Evolutionary conservation across 2,329 filamentous ascomycete species (phyloP).

Genomic region (Fonsecaea erecta): DNA sequence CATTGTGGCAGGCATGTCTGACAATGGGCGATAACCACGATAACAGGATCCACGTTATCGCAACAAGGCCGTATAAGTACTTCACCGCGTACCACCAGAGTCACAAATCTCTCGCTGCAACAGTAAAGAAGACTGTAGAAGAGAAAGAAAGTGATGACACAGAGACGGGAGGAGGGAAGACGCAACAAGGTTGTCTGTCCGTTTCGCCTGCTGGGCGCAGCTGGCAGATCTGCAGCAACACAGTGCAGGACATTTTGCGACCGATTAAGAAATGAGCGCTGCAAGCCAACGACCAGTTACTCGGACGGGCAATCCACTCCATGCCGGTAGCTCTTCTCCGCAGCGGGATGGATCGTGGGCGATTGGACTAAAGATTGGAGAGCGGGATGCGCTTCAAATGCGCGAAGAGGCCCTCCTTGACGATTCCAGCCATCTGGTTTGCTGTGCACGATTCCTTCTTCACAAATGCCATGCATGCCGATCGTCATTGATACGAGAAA

Average conservation of each 20-base stretch:
- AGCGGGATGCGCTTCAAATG: constrained; percentile 12
- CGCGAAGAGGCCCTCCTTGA: constrained; percentile 1
- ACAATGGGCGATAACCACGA: background rate
- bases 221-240: background rate
- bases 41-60: background rate
- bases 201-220: constrained; percentile 4
- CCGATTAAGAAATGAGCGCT: background rate
- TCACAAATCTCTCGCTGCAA: background rate
- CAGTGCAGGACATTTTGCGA: constrained; percentile 3
- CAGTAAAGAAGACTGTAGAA: background rate
- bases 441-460: background rate
- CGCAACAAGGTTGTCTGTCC: constrained; percentile 5
- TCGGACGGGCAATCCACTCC: constrained; percentile 5
- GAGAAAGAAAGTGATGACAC: constrained; percentile 1
- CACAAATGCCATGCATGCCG: constrained; percentile 8
- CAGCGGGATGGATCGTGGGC: constrained; percentile 1
- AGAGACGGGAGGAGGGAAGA: constrained; percentile 3
- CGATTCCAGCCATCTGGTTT: background rate
- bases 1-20: constrained; percentile 7
- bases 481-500: constrained; percentile 18
- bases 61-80: background rate
- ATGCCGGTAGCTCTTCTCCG: constrained; percentile 10
- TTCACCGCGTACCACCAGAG: background rate
- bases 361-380: constrained; percentile 10
- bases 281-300: constrained; percentile 14